Evolutionary conservation across 1,139 yeast species (phyloP), one percentile per base, ranked within the genome.

Genomic region (Kodamaea fungicola): DNA sequence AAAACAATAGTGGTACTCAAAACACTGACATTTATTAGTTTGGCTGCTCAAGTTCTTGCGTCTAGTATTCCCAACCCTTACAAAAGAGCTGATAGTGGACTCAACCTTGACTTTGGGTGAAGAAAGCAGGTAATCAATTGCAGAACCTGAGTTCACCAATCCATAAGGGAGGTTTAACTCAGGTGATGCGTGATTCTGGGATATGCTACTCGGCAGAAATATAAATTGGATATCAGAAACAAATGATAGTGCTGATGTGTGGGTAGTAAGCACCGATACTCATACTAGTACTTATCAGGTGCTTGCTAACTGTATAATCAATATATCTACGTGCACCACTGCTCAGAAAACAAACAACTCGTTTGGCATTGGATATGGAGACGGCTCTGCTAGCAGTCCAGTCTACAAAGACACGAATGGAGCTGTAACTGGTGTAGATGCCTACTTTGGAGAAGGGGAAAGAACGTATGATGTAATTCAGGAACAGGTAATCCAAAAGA

Each of bases 191-290:
- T 5, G 5, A 16, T 16, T 16, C 19, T 16, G 19, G 19, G 5
- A 4, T 5, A 16, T 4, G 19, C 19, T 16, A 16, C 19, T 16
- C 5, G 5, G 19, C 19, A 16, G 19, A 16, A 5, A 16, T 16
- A 16, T 3, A 16, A 5, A 16, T 45, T 5, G 51, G 50, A 7
- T 44, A 50, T 8, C 33, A 45, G 33, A 28, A 40, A 3, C 50
- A 47, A 33, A 16, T 6, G 57, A 57, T 5, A 47, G 53, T 22
- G 42, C 57, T 4, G 56, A 52, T 34, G 43, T 52, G 37, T 54
- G 59, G 59, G 35, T 36, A 12, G 42, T 36, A 10, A 33, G 38
- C n/a, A 42, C 38, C 22, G 33, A 39, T 9, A 32, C 43, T 7
- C 5, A 16, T 16, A 16, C 19, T 16, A 16, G 19, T 16, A 5